Evolutionary conservation across 2,329 filamentous ascomycete species (phyloP), one percentile per base, ranked within the genome.

Genomic region (Cadophora malorum): DNA sequence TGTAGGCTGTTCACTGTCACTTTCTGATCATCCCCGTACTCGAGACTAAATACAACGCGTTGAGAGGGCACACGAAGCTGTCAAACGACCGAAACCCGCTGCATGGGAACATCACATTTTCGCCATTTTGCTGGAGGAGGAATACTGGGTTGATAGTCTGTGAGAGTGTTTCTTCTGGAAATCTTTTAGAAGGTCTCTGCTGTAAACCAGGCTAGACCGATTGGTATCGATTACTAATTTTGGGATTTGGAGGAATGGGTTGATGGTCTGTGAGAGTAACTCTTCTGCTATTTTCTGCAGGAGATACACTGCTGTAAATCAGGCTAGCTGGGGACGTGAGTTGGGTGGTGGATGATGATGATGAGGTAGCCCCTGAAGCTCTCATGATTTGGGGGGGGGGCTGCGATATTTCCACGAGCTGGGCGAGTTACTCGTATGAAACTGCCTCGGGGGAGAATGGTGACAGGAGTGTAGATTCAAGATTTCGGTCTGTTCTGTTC

Each of bases 21-120:
- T 21, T 67, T 53, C 45, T 21, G 3, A 62, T 63, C 49, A 61
- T 60, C 12, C 5, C 49, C 4, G 9, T 47, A 28, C 35, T 35
- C n/a, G 33, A 53, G 56, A 62, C 19, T 61, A 47, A 64, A 50
- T 64, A 49, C 47, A 3, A 58, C 58, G 38, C 28, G 58, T 68
- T 64, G 63, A 12, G 52, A 64, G 55, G 62, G 52, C 58, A 65
- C 31, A 62, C 23, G 63, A 59, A 33, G 62, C 56, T 61, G 66
- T 31, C 23, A 16, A 31, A 45, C 59, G 47, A 59, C 59, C 67
- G 56, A 25, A 33, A 41, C 67, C 67, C 38, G 63, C 67, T 68
- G 67, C 67, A 66, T 68, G 67, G 63, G 63, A 64, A 68, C 63
- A 68, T 64, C 63, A 66, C 59, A 66, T 68, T 65, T 65, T 65